Evolutionary conservation across 495 filamentous ascomycete genomes (phyloP).

Genomic region (Penicillium manginii): DNA sequence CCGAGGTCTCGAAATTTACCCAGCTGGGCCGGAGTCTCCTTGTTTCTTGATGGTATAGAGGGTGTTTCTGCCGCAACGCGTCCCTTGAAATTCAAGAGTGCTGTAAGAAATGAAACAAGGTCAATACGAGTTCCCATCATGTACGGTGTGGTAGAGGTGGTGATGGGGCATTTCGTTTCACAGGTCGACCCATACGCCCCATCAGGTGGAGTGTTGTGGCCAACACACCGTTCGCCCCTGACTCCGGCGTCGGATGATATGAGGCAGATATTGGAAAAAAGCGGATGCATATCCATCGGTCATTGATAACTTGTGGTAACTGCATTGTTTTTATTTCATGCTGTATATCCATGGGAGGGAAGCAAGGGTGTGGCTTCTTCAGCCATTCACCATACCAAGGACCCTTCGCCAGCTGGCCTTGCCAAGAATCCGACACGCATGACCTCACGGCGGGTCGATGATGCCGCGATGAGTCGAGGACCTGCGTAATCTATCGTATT

Average conservation of each 20-base stretch:
- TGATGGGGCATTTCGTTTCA: slow-evolving; percentile 12
- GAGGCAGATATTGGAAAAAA: neutral
- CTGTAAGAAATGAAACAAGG: slow-evolving; percentile 13
- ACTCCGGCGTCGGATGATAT: neutral
- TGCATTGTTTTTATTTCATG: neutral
- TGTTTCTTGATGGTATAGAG: neutral
- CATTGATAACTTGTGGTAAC: too few species aligned
- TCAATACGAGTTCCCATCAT: slow-evolving; percentile 17
- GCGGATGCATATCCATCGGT: neutral
- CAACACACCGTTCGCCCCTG: neutral
- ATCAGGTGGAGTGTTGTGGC: slow-evolving; percentile 14
- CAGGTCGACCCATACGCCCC: slow-evolving; percentile 19
- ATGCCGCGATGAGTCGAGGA: slow-evolving; percentile 25
- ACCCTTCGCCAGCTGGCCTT: slow-evolving; percentile 16
- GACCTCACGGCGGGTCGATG: slow-evolving; percentile 33
- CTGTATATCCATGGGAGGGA: neutral
- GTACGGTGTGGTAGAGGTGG: slow-evolving; percentile 11
- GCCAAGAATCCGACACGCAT: slow-evolving; percentile 20
- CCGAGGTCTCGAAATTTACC: slow-evolving; percentile 2
- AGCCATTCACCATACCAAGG: neutral
- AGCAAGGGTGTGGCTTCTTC: neutral
- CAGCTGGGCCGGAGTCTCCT: neutral
- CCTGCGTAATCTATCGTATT: slow-evolving; percentile 4
- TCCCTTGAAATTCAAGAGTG: slow-evolving; percentile 21
- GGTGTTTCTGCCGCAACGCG: slow-evolving; percentile 13